These are phyloP conservation scores for Salix udensis DNA, from an alignment of 345 rosid species.

Conservation along the genomic window DNA sequence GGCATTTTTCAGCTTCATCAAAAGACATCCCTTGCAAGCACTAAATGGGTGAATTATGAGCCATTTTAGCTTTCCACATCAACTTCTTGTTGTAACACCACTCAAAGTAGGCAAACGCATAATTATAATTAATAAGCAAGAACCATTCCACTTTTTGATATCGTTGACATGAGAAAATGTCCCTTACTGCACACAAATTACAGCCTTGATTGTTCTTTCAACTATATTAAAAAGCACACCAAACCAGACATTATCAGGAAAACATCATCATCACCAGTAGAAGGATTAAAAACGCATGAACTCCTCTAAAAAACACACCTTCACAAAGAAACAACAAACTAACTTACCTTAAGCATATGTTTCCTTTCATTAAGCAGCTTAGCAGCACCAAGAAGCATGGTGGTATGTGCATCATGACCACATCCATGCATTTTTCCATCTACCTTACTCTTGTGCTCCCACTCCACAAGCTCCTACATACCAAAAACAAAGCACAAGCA, in stretches of 20 bases:
- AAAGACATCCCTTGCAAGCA: neutral
- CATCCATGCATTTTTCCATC: constrained; percentile 86
- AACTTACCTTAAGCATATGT: constrained; percentile 54
- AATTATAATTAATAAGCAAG: too few species aligned
- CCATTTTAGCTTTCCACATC: neutral
- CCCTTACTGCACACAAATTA: neutral
- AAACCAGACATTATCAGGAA: neutral
- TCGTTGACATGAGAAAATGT: neutral
- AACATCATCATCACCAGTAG: neutral
- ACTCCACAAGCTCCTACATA: constrained; percentile 67
- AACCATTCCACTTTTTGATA: neutral
- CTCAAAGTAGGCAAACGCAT: too few species aligned
- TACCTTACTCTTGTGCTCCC: constrained; percentile 81
- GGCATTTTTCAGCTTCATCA: too few species aligned
- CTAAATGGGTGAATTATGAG: too few species aligned
- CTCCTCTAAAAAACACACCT: neutral
- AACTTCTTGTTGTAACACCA: neutral
- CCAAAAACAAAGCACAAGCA: neutral
- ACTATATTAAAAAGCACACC: neutral
- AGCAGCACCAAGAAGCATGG: constrained; percentile 93
- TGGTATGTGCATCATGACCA: constrained; percentile 78
- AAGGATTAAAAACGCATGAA: neutral
- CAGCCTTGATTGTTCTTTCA: neutral
- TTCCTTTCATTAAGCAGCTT: constrained; percentile 71
- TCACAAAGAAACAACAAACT: constrained; percentile 1